These are phyloP conservation scores for Setaria italica DNA, from an alignment of 202 grass and related monocot species.

Conservation along the genomic window DNA sequence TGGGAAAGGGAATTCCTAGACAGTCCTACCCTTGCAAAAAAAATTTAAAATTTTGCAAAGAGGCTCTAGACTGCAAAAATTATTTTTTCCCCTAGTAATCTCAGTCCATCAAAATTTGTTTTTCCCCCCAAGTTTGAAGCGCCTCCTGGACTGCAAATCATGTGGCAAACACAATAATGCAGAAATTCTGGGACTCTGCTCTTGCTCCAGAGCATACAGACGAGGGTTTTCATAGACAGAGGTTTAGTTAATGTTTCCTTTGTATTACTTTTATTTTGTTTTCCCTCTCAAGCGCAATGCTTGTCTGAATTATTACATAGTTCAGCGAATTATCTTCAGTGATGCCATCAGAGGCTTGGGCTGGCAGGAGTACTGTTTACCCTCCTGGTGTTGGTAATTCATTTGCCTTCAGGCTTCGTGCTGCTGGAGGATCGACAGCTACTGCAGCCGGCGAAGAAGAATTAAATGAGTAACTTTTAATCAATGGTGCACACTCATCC, in stretches of 20 bases:
- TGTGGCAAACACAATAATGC: slow-evolving; percentile 73
- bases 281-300: slow-evolving; percentile 25
- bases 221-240: slow-evolving; percentile 67
- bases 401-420: slow-evolving; percentile 62
- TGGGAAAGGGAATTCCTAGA: no score
- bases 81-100: not conserved
- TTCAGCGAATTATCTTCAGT: slow-evolving; percentile 68
- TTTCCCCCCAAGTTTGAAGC: slow-evolving; percentile 19
- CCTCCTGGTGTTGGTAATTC: slow-evolving; percentile 10
- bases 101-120: slow-evolving; percentile 21
- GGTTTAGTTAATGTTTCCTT: slow-evolving; percentile 53
- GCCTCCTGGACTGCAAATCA: slow-evolving; percentile 66
- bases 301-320: slow-evolving; percentile 39
- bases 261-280: not conserved
- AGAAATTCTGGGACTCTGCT: slow-evolving; percentile 83
- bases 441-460: not conserved
- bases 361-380: slow-evolving; percentile 56
- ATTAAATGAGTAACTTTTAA: no score
- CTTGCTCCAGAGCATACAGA: slow-evolving; percentile 74
- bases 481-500: not conserved
- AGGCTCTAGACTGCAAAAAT: no score
- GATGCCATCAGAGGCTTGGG: slow-evolving; percentile 67
- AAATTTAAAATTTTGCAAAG: no score
- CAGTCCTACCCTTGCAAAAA: no score
- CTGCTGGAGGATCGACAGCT: not conserved